A percentile compares a stretch with the other conserved stretches of the same genome.
Conservation (phyloP, 495 filamentous ascomycete species). For the Bombardia bombarda region DNA sequence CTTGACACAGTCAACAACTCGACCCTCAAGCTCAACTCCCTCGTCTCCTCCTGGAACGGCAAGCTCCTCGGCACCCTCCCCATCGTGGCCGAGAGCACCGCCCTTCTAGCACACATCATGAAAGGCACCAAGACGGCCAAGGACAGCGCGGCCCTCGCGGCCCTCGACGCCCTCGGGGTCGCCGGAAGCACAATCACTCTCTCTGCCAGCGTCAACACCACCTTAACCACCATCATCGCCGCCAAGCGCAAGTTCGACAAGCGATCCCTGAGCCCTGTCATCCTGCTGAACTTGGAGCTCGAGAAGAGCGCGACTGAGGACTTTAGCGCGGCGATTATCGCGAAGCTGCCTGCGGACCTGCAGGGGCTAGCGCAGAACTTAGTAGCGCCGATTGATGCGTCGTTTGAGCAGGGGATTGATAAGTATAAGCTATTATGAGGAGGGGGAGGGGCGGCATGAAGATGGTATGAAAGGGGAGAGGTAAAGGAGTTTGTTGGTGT, state of each 20-base stretch:
- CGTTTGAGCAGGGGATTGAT: constrained; percentile 22
- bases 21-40: constrained; percentile 21
- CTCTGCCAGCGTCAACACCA: constrained; percentile 14
- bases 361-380: constrained; percentile 16
- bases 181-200: constrained; percentile 19
- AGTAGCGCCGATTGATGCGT: constrained; percentile 17
- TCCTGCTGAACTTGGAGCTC: constrained; percentile 22
- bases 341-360: constrained; percentile 26
- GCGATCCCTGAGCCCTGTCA: constrained; percentile 21
- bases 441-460: background rate
- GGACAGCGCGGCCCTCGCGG: constrained; percentile 7
- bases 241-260: constrained; percentile 28
- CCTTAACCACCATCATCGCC: constrained; percentile 17
- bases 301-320: constrained; percentile 25
- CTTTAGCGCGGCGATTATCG: constrained; percentile 19
- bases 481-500: too few species aligned
- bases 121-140: constrained; percentile 21
- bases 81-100: constrained; percentile 19
- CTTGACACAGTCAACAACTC: constrained; percentile 17
- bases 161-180: constrained; percentile 15
- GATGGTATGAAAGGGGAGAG: too few species aligned
- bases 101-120: constrained; percentile 24
- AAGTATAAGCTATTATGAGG: constrained; percentile 9
- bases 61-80: constrained; percentile 16
- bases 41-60: constrained; percentile 19